Percentiles rank a stretch among this genome's conserved stretches.
Evolutionary conservation across 192 early-diverging fungal genomes (phyloP).

Genomic region (Backusella circina): DNA sequence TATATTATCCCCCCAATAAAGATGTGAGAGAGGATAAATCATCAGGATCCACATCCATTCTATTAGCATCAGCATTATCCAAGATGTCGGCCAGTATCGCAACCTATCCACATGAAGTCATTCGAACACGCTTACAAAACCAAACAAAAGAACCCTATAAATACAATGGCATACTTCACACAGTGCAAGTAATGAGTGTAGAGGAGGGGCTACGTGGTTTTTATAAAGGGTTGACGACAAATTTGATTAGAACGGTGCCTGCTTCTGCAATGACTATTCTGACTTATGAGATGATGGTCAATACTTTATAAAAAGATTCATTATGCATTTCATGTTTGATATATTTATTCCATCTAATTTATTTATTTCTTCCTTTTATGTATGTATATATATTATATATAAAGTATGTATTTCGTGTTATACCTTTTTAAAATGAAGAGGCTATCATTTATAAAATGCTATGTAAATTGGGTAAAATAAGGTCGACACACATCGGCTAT

Average conservation of each 20-base stretch:
- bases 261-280: slow-evolving; percentile 81
- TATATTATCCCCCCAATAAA: background rate
- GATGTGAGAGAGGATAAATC: slow-evolving; percentile 2
- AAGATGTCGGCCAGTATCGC: slow-evolving; percentile 87
- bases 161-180: slow-evolving; percentile 81
- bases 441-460: too few relatives aligned
- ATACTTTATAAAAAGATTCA: too few relatives aligned
- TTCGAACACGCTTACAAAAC: slow-evolving; percentile 91
- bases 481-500: background rate
- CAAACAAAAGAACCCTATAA: slow-evolving; percentile 67
- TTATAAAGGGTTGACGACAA: slow-evolving; percentile 85
- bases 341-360: background rate
- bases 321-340: background rate
- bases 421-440: background rate
- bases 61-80: slow-evolving; percentile 76
- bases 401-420: background rate
- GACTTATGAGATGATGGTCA: slow-evolving; percentile 66
- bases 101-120: slow-evolving; percentile 94
- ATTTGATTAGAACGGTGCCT: slow-evolving; percentile 86
- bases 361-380: background rate
- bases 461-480: background rate
- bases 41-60: slow-evolving; percentile 45
- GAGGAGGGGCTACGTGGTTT: slow-evolving; percentile 83
- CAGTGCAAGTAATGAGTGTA: slow-evolving; percentile 59
- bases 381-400: background rate